Percentiles rank a stretch among this genome's conserved stretches.
phyloP scores from a whole-genome alignment of 2,329 filamentous ascomycete genomes.

The Aspergillus pseudonomiae region DNA sequence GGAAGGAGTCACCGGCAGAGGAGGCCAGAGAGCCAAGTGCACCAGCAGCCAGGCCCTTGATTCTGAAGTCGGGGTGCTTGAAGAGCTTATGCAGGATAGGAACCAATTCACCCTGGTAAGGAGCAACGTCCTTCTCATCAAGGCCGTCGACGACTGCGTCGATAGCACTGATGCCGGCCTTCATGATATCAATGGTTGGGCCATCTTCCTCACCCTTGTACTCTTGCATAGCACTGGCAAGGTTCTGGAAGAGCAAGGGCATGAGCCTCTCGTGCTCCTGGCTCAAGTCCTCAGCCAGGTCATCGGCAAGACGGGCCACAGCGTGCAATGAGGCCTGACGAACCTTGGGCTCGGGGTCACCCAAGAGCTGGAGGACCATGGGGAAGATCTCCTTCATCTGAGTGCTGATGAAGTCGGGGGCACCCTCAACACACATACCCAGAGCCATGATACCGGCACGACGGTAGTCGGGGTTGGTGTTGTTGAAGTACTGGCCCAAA shows the following conservation, averaged over 20 bases:
- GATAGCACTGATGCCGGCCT: constrained; percentile 84
- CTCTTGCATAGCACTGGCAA: constrained; percentile 75
- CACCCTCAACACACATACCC: constrained; percentile 93
- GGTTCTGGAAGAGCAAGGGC: constrained; percentile 81
- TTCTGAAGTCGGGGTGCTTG: constrained; percentile 79
- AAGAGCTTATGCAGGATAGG: constrained; percentile 83
- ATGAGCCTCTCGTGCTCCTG: constrained; percentile 85
- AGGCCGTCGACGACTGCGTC: constrained; percentile 78
- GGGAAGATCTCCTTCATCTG: constrained; percentile 87
- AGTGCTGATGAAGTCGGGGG: constrained; percentile 94
- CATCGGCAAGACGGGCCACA: constrained; percentile 87
- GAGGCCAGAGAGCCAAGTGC: constrained; percentile 89
- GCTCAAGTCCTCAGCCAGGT: constrained; percentile 86
- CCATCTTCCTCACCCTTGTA: constrained; percentile 67
- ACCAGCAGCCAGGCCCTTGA: constrained; percentile 86
- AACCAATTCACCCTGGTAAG: constrained; percentile 81
- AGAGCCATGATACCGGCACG: constrained; percentile 90
- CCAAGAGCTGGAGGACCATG: constrained; percentile 76
- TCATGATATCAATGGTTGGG: constrained; percentile 82
- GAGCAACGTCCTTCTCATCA: constrained; percentile 76
- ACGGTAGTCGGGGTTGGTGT: constrained; percentile 74
- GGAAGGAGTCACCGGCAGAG: constrained; percentile 78
- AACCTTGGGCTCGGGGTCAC: constrained; percentile 82
- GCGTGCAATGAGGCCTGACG: constrained; percentile 85
- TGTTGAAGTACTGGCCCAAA: constrained; percentile 78